Conservation (phyloP, 371 early-diverging fungal species). For the Lichtheimia ornata region DNA sequence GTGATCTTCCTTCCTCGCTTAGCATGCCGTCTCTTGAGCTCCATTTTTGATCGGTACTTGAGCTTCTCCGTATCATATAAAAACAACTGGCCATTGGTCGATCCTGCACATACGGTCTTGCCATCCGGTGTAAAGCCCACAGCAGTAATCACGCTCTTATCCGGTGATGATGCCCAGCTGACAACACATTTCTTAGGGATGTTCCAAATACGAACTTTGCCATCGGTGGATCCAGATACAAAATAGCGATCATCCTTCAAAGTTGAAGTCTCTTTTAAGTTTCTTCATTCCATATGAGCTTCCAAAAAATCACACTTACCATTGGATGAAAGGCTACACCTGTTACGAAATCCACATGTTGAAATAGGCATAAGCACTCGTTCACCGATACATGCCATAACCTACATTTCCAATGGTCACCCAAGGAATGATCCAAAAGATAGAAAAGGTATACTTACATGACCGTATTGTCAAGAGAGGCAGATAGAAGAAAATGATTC, state of each 20-base stretch:
- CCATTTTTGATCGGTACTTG: conserved; percentile 78
- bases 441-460: conserved; percentile 27
- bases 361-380: conserved; percentile 78
- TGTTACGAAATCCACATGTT: conserved; percentile 78
- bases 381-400: conserved; percentile 79
- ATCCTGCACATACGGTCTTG: conserved; percentile 73
- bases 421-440: not conserved
- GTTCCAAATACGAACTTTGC: conserved; percentile 82
- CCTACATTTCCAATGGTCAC: conserved; percentile 28
- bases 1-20: conserved; percentile 74
- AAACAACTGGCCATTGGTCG: conserved; percentile 73
- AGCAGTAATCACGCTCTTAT: conserved; percentile 73
- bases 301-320: conserved; percentile 21
- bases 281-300: not conserved
- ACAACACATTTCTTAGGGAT: conserved; percentile 77
- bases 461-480: conserved; percentile 86
- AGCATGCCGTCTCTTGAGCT: conserved; percentile 58
- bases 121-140: conserved; percentile 78
- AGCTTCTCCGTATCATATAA: conserved; percentile 80
- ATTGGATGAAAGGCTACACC: conserved; percentile 82
- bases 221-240: conserved; percentile 80
- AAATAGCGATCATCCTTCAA: conserved; percentile 79
- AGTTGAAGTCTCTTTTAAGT: not conserved
- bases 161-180: conserved; percentile 72
- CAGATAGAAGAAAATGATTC: conserved; percentile 77